Conservation (phyloP, 768 basidiomycete species). For the Tulasnella sp. region DNA sequence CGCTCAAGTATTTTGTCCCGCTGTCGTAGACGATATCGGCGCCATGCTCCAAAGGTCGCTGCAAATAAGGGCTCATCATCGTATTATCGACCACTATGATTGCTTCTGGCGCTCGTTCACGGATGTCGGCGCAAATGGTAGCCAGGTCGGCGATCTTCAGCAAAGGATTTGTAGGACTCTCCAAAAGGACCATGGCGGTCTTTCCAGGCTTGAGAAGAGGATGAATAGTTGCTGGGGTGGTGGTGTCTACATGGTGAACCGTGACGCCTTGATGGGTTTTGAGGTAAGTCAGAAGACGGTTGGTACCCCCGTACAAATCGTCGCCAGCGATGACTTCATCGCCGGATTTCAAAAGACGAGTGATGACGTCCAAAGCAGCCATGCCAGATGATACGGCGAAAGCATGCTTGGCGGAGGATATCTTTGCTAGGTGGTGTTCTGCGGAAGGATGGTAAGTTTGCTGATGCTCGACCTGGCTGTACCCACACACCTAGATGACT, state of each 20-base stretch:
- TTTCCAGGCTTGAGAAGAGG: slow-evolving; percentile 56
- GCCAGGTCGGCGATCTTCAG: slow-evolving; percentile 90
- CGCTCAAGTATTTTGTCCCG: slow-evolving; percentile 93
- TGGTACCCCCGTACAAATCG: slow-evolving; percentile 95
- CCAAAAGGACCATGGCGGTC: slow-evolving; percentile 90
- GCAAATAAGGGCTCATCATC: slow-evolving; percentile 99
- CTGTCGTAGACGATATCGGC: slow-evolving; percentile 97
- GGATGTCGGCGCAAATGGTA: slow-evolving; percentile 69
- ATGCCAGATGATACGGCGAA: slow-evolving; percentile 94
- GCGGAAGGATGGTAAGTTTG: slow-evolving; percentile 6
- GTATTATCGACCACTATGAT: slow-evolving; percentile 91
- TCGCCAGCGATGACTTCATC: slow-evolving; percentile 93
- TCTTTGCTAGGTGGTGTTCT: slow-evolving; percentile 98
- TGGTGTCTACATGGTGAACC: slow-evolving; percentile 91
- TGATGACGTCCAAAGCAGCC: slow-evolving; percentile 92
- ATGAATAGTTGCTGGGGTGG: slow-evolving; percentile 49
- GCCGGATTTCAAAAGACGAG: slow-evolving; percentile 89
- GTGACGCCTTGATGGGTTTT: slow-evolving; percentile 75
- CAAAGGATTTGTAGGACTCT: slow-evolving; percentile 94
- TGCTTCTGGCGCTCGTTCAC: slow-evolving; percentile 67
- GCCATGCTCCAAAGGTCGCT: slow-evolving; percentile 88
- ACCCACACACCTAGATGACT: slow-evolving; percentile 68
- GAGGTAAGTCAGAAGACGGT: slow-evolving; percentile 84
- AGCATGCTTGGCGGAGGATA: slow-evolving; percentile 82
- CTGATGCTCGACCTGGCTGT: too few relatives aligned